Evolutionary conservation across 352 stramenopile genomes (phyloP).

Genomic region (Phytophthora fragariaefolia): DNA sequence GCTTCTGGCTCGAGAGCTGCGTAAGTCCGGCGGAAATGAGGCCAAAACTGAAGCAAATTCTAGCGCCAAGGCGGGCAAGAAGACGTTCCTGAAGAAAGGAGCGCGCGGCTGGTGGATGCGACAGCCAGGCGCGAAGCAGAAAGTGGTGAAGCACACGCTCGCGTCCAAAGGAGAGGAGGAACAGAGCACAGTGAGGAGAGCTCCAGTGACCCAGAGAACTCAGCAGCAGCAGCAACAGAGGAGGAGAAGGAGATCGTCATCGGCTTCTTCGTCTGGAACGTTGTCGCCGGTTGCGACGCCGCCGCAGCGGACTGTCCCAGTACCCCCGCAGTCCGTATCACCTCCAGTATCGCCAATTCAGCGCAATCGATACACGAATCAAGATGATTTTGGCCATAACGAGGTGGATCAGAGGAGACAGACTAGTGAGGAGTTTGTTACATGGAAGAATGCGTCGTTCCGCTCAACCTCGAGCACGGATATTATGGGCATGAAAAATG

Average conservation of each 20-base stretch:
- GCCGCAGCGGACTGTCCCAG: conserved; percentile 3
- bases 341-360: conserved; percentile 26
- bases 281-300: conserved; percentile 26
- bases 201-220: not conserved
- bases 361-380: conserved; percentile 7
- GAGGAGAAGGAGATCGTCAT: not conserved
- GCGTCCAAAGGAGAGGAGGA: conserved; percentile 52
- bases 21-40: conserved; percentile 38
- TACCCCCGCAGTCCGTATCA: conserved; percentile 23
- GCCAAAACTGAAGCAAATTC: not conserved
- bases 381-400: not conserved
- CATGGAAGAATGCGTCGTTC: conserved; percentile 40
- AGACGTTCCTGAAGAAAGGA: conserved; percentile 77
- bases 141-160: conserved; percentile 69
- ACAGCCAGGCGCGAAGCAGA: conserved; percentile 53
- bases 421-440: conserved; percentile 8
- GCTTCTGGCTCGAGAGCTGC: conserved; percentile 65
- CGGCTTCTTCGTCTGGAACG: conserved; percentile 19
- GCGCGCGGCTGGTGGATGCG: conserved; percentile 88
- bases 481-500: conserved; percentile 57
- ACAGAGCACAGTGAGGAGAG: conserved; percentile 1
- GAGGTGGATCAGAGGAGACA: not conserved
- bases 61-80: conserved; percentile 33
- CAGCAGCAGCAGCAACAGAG: not conserved
- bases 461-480: conserved; percentile 51